Evolutionary conservation across 192 early-diverging fungal genomes (phyloP), one percentile per base, ranked within the genome.

Genomic region (Lobosporangium transversale): DNA sequence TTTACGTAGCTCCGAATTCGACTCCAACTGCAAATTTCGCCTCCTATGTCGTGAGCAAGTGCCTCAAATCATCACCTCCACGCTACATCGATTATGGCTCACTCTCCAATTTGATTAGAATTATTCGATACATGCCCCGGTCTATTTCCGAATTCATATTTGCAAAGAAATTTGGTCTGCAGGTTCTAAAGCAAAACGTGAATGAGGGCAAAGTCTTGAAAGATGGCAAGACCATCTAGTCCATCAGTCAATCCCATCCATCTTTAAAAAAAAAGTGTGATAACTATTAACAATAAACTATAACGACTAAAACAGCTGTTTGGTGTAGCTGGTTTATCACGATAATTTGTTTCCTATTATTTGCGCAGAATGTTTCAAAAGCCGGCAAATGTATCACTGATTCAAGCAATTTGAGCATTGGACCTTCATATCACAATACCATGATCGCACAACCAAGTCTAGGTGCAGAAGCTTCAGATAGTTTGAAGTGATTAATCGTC

Each of bases 71-170:
- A 2, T 54, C 65, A 0, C 82, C 86, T 15, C 65, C 78, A 11
- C 51, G 78, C 0, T 91, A 91, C 60, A 84, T 89, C 37, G 85
- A 87, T 9, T 87, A 81, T 66, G 90, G 90, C 12, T 57, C 79
- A 18, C 64, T 80, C 8, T 65, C 86, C 15, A 54, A 51, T 9
- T 5, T 55, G 1, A 80, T 81, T 43, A 69, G 83, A 30, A 15
- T 83, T 4, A 20, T 85, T 31, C 84, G 86, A 24, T 85, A 86
- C 63, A 8, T 84, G 36, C 90, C 90, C 8, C 43, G 78, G 27
- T 48, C 49, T 36, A 24, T 89, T n/a, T 70, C 75, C 7, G 90
- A 91, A 27, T 76, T 64, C 11, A 0, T 87, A 20, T 66, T 84
- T 23, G 66, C 66, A 4, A 51, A 48, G 32, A 44, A 48, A 21